Conservation (phyloP, 176 grass and related monocot species). For the Bonia amplexicaulis region DNA sequence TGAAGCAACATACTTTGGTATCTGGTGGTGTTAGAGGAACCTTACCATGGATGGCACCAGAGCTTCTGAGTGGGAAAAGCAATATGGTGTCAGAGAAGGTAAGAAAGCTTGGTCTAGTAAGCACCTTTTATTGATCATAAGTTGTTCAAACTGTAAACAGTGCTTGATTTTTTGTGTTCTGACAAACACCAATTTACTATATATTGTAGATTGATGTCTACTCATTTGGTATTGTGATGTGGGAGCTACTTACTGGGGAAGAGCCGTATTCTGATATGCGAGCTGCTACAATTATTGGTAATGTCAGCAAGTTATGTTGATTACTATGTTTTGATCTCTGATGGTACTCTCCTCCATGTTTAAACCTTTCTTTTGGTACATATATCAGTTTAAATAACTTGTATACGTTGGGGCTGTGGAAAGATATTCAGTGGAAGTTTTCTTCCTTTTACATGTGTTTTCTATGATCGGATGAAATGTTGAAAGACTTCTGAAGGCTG, state of each 20-base stretch:
- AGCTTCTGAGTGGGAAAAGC: conserved; percentile 90
- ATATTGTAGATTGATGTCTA: conserved; percentile 82
- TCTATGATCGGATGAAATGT: background rate
- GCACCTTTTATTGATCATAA: background rate
- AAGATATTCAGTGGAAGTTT: background rate
- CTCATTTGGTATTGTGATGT: conserved; percentile 96
- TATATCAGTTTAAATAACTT: background rate
- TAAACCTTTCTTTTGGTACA: background rate
- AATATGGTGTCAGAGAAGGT: conserved; percentile 99
- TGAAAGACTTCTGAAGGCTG: background rate
- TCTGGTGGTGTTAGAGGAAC: conserved; percentile 97
- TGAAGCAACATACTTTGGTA: conserved; percentile 95
- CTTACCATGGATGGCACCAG: conserved; percentile 99
- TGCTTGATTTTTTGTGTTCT: background rate
- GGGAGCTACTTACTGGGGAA: conserved; percentile 95
- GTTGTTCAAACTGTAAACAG: background rate
- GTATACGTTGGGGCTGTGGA: background rate
- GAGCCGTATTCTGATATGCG: conserved; percentile 91
- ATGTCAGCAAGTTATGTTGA: background rate
- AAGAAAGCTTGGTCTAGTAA: conserved; percentile 23
- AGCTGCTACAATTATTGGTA: conserved; percentile 88
- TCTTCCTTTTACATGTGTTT: background rate
- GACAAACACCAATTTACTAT: background rate
- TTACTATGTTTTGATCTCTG: conserved; percentile 14
- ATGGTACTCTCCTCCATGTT: background rate